Evolutionary conservation across 2,329 filamentous ascomycete species (phyloP), one percentile per base, ranked within the genome.

Genomic region (Penicillium sp.): DNA sequence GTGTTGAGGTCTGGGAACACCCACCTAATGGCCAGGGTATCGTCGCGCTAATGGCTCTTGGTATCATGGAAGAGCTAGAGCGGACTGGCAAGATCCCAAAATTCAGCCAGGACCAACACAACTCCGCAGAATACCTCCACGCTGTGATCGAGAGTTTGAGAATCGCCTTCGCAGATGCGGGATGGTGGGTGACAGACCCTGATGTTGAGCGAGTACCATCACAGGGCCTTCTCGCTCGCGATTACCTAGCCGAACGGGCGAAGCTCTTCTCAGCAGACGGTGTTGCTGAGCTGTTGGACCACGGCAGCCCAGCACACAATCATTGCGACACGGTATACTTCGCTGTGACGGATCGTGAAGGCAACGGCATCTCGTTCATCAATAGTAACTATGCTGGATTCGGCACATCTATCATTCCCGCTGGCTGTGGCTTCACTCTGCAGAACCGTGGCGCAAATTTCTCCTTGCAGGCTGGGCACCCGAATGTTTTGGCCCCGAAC

Each of bases 261-360:
- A 84, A 84, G 52, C 81, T 90, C 0, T 89, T 89, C 68, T 75
- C 81, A 53, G 78, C 84, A 0, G 75, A 80, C 0, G 79, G 79
- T 52, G 82, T 83, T 1, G 75, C 78, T 24, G 77, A 79, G 19
- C 73, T 82, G 8, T 73, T 89, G 1, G 77, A 85, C 44, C 89
- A 91, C 70, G 93, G 93, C 55, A 90, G 91, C 72, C 92, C 92
- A 0, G 93, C 93, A 0, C 86, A 96, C 59, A 88, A 87, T 61
- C 89, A 90, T 75, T 90, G 89, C 72, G 95, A 99, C 73, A 98
- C 95, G 0, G 95, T 98, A 27, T 98, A 98, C 79, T 96, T 98
- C 70, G 87, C 89, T 55, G 89, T 89, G 11, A 89, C 92, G 0
- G 95, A 98, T 77, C 75, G 80, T 1, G 79, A 86, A 31, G 95